Evolutionary conservation across 2,329 filamentous ascomycete genomes (phyloP), one percentile per base, ranked within the genome.

Genomic region (Fusarium sp.): DNA sequence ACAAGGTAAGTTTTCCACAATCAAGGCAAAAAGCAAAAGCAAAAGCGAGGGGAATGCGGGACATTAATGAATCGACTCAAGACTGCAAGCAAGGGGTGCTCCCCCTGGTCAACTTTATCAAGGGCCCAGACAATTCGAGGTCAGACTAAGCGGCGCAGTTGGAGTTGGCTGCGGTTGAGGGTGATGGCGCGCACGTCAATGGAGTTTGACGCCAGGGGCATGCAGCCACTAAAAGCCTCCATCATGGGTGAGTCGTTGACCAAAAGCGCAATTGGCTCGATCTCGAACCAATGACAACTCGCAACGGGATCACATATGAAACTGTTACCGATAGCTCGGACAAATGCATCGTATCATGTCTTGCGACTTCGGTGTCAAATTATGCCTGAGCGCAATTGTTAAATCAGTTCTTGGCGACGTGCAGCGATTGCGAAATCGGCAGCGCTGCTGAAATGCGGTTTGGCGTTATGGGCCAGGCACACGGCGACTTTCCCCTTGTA

Each of bases 71-170:
- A 69, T 36, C 22, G 44, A 55, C 26, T 11, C 5, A 39, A 31
- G 20, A 55, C 38, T 9, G 13, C 22, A 33, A 22, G 39, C 63
- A 72, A 71, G 71, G 71, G 57, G 38, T 10, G 48, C 13, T 33
- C 36, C 33, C 66, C 69, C 70, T 67, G 44, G 52, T 42, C 59
- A 57, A 51, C 35, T 48, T n/a, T 45, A 41, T 63, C 57, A 47
- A 63, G 42, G 45, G 63, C 62, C 67, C 17, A 74, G 71, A 72
- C 57, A 61, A 45, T 45, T 71, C 51, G 63, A 67, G 68, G 47
- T 65, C 52, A 63, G 66, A 48, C 33, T 52, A 26, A 66, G 71
- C 72, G 63, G 71, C 67, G 47, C 71, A 74, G 71, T 44, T 36
- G 41, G 31, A 68, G 63, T 48, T 36, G 41, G 35, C 48, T 63